phyloP scores from a whole-genome alignment of 2,329 filamentous ascomycete genomes.

The Fusarium neocosmosporiellum region DNA sequence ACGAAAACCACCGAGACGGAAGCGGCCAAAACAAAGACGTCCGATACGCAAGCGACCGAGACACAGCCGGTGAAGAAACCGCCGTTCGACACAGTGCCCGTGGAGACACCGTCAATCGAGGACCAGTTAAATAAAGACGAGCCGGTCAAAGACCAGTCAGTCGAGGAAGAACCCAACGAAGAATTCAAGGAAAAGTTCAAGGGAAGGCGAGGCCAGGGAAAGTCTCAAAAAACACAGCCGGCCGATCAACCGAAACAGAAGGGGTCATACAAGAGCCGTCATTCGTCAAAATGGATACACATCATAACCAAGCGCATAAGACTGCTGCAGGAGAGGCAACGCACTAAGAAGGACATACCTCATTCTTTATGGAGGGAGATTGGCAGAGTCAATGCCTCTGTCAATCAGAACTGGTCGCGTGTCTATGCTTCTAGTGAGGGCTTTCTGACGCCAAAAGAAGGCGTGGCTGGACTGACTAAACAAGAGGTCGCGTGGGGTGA shows the following conservation, averaged over 20 bases:
- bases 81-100: not conserved
- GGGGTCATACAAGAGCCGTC: not conserved
- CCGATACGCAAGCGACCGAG: not conserved
- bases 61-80: not conserved
- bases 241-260: not conserved
- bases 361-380: conserved; percentile 7
- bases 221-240: not conserved
- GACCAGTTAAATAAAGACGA: not conserved
- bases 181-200: not conserved
- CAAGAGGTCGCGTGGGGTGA: conserved; percentile 86
- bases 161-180: not conserved
- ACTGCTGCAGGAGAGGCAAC: conserved; percentile 4
- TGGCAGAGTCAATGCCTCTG: not conserved
- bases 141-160: not conserved
- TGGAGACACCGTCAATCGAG: not conserved
- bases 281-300: not conserved
- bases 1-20: not conserved
- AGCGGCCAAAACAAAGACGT: not conserved
- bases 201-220: not conserved
- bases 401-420: conserved; percentile 70
- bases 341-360: conserved; percentile 9
- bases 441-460: conserved; percentile 68
- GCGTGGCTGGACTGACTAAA: conserved; percentile 70
- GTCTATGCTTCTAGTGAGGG: conserved; percentile 80
- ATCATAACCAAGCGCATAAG: not conserved